Evolutionary conservation across 352 stramenopile genomes (phyloP).

Genomic region (Globisporangium parvum): DNA sequence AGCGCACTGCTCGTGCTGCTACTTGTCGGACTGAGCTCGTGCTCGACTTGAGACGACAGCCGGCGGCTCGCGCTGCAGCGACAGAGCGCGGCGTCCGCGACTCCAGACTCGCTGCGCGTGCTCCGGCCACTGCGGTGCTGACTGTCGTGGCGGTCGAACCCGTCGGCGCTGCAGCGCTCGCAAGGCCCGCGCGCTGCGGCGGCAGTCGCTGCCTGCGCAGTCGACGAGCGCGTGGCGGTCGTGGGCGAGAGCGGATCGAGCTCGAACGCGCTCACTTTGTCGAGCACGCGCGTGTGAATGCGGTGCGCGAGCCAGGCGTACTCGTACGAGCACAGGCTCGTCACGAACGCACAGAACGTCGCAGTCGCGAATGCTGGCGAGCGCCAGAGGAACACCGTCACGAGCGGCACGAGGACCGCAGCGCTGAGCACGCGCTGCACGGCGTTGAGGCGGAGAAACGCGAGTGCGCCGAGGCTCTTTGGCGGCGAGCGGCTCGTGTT

Average conservation of each 20-base stretch:
- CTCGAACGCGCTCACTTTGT: constrained; percentile 6
- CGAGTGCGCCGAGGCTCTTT: not conserved
- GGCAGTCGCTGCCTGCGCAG: not conserved
- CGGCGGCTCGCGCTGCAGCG: not conserved
- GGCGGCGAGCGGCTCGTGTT: not conserved
- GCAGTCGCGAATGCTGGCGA: constrained; percentile 57
- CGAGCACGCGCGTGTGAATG: constrained; percentile 46
- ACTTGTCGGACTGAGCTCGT: constrained; percentile 20
- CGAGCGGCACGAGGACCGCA: constrained; percentile 47
- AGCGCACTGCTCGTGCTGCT: constrained; percentile 17
- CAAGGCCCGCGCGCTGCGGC: not conserved
- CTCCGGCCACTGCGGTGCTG: constrained; percentile 13
- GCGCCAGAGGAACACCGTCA: constrained; percentile 60
- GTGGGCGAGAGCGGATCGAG: constrained; percentile 14
- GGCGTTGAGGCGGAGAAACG: constrained; percentile 32
- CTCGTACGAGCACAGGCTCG: constrained; percentile 60
- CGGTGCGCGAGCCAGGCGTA: constrained; percentile 65
- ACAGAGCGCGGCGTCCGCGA: constrained; percentile 6
- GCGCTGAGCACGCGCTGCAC: constrained; percentile 60
- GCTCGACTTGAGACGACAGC: not conserved
- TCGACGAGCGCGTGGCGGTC: constrained; percentile 1
- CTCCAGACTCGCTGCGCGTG: constrained; percentile 27
- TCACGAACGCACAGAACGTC: constrained; percentile 61
- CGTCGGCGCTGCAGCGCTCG: not conserved
- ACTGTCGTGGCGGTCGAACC: not conserved